Evolutionary conservation across 345 rosid genomes (phyloP).

Genomic region (Odontarrhena argentea): DNA sequence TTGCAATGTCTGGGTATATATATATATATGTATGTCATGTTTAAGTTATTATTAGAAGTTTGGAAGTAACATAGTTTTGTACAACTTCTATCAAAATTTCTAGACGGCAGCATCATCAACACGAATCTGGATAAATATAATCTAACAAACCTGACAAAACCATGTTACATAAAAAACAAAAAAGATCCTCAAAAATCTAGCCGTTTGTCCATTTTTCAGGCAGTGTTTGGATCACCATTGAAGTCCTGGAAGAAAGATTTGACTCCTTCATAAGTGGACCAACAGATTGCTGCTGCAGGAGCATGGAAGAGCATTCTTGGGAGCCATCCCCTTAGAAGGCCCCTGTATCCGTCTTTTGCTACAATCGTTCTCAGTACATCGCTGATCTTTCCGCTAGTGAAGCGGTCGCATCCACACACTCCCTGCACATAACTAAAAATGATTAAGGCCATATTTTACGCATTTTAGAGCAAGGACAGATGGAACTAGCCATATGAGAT

Average conservation of each 20-base stretch:
- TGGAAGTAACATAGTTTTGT: slow-evolving; percentile 23
- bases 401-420: slow-evolving; percentile 95
- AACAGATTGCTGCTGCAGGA: slow-evolving; percentile 74
- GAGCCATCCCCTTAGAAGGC: slow-evolving; percentile 69
- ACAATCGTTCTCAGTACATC: slow-evolving; percentile 50
- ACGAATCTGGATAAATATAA: slow-evolving; percentile 9
- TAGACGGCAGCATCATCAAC: slow-evolving; percentile 16
- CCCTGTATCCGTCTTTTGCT: slow-evolving; percentile 60
- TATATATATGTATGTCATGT: not conserved
- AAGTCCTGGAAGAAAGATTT: slow-evolving; percentile 56
- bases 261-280: slow-evolving; percentile 73
- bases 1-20: not conserved
- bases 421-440: slow-evolving; percentile 56
- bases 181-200: slow-evolving; percentile 23
- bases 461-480: slow-evolving; percentile 6
- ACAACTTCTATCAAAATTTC: slow-evolving; percentile 27
- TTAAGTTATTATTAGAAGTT: slow-evolving; percentile 9
- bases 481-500: not conserved
- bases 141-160: slow-evolving; percentile 28
- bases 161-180: slow-evolving; percentile 18
- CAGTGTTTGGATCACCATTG: slow-evolving; percentile 38
- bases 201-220: slow-evolving; percentile 4
- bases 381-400: slow-evolving; percentile 58
- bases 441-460: not conserved
- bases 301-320: slow-evolving; percentile 79